Percentiles rank a stretch among this genome's conserved stretches.
Conservation (phyloP, 1,284 basidiomycete genomes). For the Leccinum variabile region DNA sequence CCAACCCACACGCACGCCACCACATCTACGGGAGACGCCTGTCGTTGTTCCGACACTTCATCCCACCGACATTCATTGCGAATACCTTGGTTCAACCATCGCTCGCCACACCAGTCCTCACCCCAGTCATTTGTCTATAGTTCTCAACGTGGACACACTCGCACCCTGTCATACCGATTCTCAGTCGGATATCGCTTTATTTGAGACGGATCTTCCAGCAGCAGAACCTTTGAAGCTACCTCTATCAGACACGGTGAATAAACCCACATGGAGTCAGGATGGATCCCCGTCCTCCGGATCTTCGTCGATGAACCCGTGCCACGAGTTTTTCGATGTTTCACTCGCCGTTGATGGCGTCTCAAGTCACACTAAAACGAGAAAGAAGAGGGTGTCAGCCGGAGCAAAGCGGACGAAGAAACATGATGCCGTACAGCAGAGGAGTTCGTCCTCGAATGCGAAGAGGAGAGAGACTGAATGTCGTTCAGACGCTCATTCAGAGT, state of each 20-base stretch:
- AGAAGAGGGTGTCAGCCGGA: neutral
- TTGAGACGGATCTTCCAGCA: conserved; percentile 25
- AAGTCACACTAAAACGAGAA: conserved; percentile 11
- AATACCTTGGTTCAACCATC: conserved; percentile 2
- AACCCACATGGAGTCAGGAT: neutral
- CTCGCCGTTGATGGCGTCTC: neutral
- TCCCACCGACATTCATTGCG: neutral
- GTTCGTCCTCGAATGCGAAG: conserved; percentile 3
- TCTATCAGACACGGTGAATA: conserved; percentile 29
- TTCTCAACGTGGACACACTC: neutral
- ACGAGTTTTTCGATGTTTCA: neutral
- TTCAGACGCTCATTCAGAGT: conserved; percentile 9
- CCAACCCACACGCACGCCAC: conserved; percentile 5
- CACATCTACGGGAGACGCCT: conserved; percentile 1
- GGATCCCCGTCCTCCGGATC: neutral
- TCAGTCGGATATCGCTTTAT: conserved; percentile 19
- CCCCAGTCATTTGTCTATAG: neutral
- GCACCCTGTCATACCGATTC: neutral
- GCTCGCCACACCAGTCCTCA: conserved; percentile 4
- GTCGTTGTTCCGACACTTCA: neutral
- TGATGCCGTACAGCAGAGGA: neutral
- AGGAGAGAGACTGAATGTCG: conserved; percentile 4
- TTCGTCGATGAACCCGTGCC: neutral
- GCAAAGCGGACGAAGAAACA: conserved; percentile 12
- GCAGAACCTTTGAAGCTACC: conserved; percentile 22